Conservation (phyloP, 352 stramenopile species). For the Phytophthora syringae region DNA sequence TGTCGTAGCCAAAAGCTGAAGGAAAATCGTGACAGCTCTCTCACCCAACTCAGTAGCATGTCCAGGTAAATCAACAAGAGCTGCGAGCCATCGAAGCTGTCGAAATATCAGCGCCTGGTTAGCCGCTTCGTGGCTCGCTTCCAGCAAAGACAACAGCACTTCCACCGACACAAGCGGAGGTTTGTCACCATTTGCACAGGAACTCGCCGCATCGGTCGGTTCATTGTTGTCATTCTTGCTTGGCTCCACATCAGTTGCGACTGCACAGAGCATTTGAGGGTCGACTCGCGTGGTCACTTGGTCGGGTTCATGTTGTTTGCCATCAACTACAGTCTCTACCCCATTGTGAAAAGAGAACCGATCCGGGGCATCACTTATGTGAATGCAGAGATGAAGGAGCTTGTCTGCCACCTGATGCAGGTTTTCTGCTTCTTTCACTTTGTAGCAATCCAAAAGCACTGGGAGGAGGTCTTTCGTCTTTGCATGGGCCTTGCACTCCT, state of each 20-base stretch:
- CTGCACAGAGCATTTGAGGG: conserved; percentile 28
- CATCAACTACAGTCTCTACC: background rate
- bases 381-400: conserved; percentile 56
- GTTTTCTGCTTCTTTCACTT: conserved; percentile 29
- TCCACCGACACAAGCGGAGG: conserved; percentile 46
- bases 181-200: conserved; percentile 16
- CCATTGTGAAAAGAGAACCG: background rate
- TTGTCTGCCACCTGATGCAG: conserved; percentile 69
- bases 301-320: conserved; percentile 3
- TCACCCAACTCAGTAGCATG: conserved; percentile 58
- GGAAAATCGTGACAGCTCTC: conserved; percentile 27
- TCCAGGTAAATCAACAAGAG: conserved; percentile 42
- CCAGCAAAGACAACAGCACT: conserved; percentile 41
- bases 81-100: conserved; percentile 57
- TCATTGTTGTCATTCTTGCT: background rate
- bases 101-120: conserved; percentile 45
- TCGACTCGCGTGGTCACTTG: conserved; percentile 14
- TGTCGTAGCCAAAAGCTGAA: conserved; percentile 41
- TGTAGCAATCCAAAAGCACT: conserved; percentile 52
- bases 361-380: conserved; percentile 3
- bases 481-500: conserved; percentile 43
- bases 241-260: conserved; percentile 13
- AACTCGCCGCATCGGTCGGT: background rate
- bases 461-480: conserved; percentile 45
- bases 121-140: conserved; percentile 17